Conservation (phyloP, 805 yeast species). For the Yamadazyma laniorum region DNA sequence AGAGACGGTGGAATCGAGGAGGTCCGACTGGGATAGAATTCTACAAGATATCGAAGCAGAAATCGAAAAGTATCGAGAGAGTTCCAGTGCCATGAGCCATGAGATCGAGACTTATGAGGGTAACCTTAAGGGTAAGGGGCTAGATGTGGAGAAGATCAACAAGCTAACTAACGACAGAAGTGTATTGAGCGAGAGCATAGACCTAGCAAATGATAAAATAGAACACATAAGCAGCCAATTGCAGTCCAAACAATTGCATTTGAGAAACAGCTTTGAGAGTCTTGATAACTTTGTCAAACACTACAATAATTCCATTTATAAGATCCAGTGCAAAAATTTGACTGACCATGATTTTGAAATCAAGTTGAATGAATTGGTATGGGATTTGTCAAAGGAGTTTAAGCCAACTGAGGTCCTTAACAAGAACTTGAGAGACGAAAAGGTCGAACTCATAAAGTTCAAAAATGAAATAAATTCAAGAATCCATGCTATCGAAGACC, state of each 20-base stretch:
- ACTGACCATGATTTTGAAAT: constrained; percentile 39
- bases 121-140: constrained; percentile 51
- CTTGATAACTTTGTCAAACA: constrained; percentile 52
- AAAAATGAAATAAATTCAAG: constrained; percentile 38
- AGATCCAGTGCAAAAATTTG: constrained; percentile 30
- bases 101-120: constrained; percentile 41
- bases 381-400: constrained; percentile 14
- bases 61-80: constrained; percentile 42
- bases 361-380: constrained; percentile 22
- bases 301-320: constrained; percentile 55
- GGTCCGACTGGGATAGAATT: constrained; percentile 60
- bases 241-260: constrained; percentile 48
- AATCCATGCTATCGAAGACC: constrained; percentile 54
- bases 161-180: constrained; percentile 61
- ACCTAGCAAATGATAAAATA: constrained; percentile 38
- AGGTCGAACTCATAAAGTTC: constrained; percentile 31
- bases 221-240: constrained; percentile 48
- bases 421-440: constrained; percentile 47
- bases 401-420: constrained; percentile 37
- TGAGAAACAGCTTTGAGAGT: constrained; percentile 48
- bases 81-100: constrained; percentile 39
- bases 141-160: constrained; percentile 63
- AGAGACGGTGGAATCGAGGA: constrained; percentile 62
- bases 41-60: constrained; percentile 59
- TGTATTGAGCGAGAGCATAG: constrained; percentile 52